Evolutionary conservation across 169 alveolate genomes (phyloP), one percentile per base, ranked within the genome.

Genomic region (Cryptosporidium meleagridis): DNA sequence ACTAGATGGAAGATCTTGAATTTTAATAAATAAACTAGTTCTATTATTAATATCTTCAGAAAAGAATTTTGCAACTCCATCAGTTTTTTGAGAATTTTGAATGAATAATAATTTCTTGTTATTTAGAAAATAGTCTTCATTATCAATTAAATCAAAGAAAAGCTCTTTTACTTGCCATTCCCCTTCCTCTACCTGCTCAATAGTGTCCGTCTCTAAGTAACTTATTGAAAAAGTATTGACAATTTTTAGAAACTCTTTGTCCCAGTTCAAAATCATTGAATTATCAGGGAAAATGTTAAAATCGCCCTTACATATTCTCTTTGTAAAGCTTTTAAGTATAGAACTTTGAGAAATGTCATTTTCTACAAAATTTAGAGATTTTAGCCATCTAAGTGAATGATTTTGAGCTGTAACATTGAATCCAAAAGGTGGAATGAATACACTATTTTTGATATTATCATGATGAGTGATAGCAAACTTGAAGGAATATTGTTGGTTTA

Each of bases 391-490:
- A 14, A 80, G n/a, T 21, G 89, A 65, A 31, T 62, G 65, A 31
- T 80, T 70, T 14, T 65, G 73, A 29, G 59, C 75, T 21, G 89
- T 80, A 3, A 80, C 69, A 29, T 80, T 80, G 26, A 80, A 80
- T 9, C 89, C 89, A 80, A 80, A 80, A 26, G 89, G 89, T 31
- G 89, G 89, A 16, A 65, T 9, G 41, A 44, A 80, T 10, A 80
- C 89, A 62, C 89, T 80, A 62, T 80, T 80, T 45, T 39, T 69
- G 33, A 80, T 41, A 9, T 80, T n/a, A 4, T 65, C 8, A 51
- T 80, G 62, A 51, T 80, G 89, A n/a, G 75, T 80, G 3, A 80
- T 29, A 3, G 89, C 72, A 44, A 80, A 80, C 45, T 80, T 80
- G 51, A 80, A 80, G 7, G 89, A 41, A 48, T 80, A 80, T 26